phyloP scores from a whole-genome alignment of 2,329 filamentous ascomycete genomes.

The Fusarium floridanum region DNA sequence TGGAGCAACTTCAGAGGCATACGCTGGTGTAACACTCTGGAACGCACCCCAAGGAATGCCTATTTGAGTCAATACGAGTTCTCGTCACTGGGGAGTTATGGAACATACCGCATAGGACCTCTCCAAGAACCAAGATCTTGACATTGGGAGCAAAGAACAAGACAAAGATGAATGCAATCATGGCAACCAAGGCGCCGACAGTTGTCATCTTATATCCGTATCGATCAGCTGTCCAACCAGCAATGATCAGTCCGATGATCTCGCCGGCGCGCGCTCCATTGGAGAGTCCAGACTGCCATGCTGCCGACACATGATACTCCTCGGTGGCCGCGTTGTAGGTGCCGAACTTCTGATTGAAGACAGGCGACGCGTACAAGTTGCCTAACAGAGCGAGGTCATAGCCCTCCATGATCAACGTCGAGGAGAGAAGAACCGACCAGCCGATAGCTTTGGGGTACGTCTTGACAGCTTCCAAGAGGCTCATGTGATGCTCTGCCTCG shows the following conservation, averaged over 20 bases:
- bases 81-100: background rate
- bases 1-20: slow-evolving; percentile 66
- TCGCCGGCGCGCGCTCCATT: slow-evolving; percentile 67
- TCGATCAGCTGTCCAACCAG: slow-evolving; percentile 65
- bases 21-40: slow-evolving; percentile 65
- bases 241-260: slow-evolving; percentile 67
- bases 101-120: slow-evolving; percentile 57
- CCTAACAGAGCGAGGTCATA: slow-evolving; percentile 65
- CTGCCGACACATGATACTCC: slow-evolving; percentile 62
- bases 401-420: slow-evolving; percentile 64
- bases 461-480: slow-evolving; percentile 54
- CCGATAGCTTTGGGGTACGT: slow-evolving; percentile 62
- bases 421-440: slow-evolving; percentile 61
- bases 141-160: slow-evolving; percentile 65
- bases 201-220: slow-evolving; percentile 65
- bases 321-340: slow-evolving; percentile 48
- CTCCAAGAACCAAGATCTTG: slow-evolving; percentile 60
- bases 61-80: slow-evolving; percentile 31
- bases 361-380: slow-evolving; percentile 62
- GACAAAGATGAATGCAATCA: slow-evolving; percentile 66
- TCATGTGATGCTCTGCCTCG: slow-evolving; percentile 57
- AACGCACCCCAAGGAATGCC: slow-evolving; percentile 67
- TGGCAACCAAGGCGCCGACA: slow-evolving; percentile 58
- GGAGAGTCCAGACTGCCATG: slow-evolving; percentile 69
- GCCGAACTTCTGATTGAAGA: slow-evolving; percentile 62